A percentile compares a stretch with the other conserved stretches of the same genome.
phyloP scores from a whole-genome alignment of 805 yeast species.

The Saccharomycopsis fibuligera region DNA sequence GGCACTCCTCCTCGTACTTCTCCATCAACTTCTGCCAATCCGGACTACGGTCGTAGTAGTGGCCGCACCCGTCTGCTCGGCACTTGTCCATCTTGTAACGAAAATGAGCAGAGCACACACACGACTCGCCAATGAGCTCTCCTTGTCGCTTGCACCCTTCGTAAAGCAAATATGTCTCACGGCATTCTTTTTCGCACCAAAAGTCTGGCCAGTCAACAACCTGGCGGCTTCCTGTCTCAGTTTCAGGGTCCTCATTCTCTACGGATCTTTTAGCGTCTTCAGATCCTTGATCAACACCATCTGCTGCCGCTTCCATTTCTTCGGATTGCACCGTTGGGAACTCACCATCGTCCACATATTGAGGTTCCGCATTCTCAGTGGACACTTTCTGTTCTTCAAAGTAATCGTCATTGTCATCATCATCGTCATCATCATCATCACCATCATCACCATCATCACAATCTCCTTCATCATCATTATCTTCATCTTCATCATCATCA shows the following conservation, averaged over 20 bases:
- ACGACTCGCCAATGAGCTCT: slow-evolving; percentile 19
- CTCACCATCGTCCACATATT: neutral
- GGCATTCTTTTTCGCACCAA: slow-evolving; percentile 22
- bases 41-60: slow-evolving; percentile 9
- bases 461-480: neutral
- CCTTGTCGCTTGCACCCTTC: slow-evolving; percentile 21
- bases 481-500: neutral
- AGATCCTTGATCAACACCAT: too few relatives aligned
- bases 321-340: neutral
- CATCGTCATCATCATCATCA: neutral
- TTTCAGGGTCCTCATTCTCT: too few relatives aligned
- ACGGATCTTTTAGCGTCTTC: too few relatives aligned
- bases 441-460: neutral
- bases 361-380: too few relatives aligned
- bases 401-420: neutral
- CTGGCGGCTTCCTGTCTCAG: too few relatives aligned
- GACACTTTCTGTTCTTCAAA: too few relatives aligned
- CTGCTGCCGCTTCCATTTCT: neutral
- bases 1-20: slow-evolving; percentile 18
- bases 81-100: slow-evolving; percentile 21
- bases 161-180: slow-evolving; percentile 18
- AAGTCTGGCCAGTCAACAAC: slow-evolving; percentile 20
- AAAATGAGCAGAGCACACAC: slow-evolving; percentile 22
- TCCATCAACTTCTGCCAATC: slow-evolving; percentile 20
- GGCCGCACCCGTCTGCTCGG: slow-evolving; percentile 21